These are phyloP conservation scores for Wakefieldia striispora DNA, from an alignment of 768 basidiomycete genomes.

Conservation along the genomic window DNA sequence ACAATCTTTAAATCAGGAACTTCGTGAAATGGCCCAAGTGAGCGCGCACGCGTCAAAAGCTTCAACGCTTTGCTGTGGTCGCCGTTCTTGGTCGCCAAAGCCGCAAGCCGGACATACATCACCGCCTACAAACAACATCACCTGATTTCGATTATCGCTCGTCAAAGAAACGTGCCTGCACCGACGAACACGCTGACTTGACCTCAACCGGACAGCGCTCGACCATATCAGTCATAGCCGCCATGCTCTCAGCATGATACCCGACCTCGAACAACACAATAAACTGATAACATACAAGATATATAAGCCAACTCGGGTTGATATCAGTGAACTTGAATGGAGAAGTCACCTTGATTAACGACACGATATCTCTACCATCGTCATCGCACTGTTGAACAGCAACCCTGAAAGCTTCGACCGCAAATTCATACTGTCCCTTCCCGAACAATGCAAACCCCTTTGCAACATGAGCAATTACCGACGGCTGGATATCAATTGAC, in stretches of 20 bases:
- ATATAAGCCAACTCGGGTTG: neutral
- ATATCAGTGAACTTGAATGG: too few species aligned
- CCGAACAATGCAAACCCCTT: constrained; percentile 11
- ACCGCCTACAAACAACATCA: constrained; percentile 1
- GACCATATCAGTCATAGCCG: constrained; percentile 2
- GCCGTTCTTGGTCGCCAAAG: neutral
- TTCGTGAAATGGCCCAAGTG: constrained; percentile 2
- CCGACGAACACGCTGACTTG: constrained; percentile 1
- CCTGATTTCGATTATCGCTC: neutral
- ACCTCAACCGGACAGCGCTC: constrained; percentile 1
- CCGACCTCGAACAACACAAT: constrained; percentile 6
- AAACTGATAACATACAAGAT: neutral
- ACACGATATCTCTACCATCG: constrained; percentile 1
- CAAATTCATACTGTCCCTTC: constrained; percentile 3
- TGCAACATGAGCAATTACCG: constrained; percentile 6
- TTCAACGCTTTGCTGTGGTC: neutral
- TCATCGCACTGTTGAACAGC: constrained; percentile 9
- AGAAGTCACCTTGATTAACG: constrained; percentile 2
- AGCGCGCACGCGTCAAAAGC: neutral
- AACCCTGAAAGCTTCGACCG: constrained; percentile 2
- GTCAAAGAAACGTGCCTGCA: constrained; percentile 4
- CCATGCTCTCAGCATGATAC: constrained; percentile 14
- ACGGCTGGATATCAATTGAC: constrained; percentile 11
- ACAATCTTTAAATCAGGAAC: neutral
- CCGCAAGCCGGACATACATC: constrained; percentile 7